These are phyloP conservation scores for Termitomyces titanicus DNA, from an alignment of 768 basidiomycete genomes.

Conservation along the genomic window DNA sequence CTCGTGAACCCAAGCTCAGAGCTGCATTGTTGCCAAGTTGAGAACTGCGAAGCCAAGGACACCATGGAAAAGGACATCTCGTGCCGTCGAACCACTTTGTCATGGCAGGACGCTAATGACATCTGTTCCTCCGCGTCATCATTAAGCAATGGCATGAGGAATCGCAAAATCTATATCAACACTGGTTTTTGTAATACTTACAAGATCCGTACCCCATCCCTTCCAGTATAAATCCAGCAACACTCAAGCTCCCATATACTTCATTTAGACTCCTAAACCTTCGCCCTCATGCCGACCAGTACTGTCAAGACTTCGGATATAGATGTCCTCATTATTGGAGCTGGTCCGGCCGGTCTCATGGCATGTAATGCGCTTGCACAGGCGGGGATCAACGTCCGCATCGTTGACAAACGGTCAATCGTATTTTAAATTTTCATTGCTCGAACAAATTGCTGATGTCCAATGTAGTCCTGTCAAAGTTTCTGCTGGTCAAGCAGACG, in stretches of 20 bases:
- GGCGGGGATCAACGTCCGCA: conserved; percentile 54
- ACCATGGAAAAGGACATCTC: not conserved
- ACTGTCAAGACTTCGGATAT: conserved; percentile 34
- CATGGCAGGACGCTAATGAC: not conserved
- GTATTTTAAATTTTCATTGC: not conserved
- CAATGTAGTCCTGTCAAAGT: conserved; percentile 41
- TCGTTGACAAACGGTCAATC: conserved; percentile 56
- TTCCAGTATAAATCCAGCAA: not conserved
- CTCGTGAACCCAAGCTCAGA: conserved; percentile 10
- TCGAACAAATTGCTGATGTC: not conserved
- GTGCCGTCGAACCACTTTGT: conserved; percentile 4
- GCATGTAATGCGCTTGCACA: conserved; percentile 58
- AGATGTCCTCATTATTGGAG: conserved; percentile 62
- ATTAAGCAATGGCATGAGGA: too few species aligned
- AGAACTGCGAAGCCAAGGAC: not conserved
- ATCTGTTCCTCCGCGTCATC: not conserved
- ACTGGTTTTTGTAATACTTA: not conserved
- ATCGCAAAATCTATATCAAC: too few species aligned
- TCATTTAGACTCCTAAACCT: not conserved
- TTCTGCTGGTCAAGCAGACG: conserved; percentile 55
- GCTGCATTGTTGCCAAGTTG: not conserved
- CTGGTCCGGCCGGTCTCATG: conserved; percentile 64
- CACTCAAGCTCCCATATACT: not conserved
- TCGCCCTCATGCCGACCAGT: conserved; percentile 19
- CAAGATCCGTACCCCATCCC: too few species aligned